Base-by-base conservation (phyloP, 495 filamentous ascomycete genomes). In the Hypoxylon lenormandii region DNA sequence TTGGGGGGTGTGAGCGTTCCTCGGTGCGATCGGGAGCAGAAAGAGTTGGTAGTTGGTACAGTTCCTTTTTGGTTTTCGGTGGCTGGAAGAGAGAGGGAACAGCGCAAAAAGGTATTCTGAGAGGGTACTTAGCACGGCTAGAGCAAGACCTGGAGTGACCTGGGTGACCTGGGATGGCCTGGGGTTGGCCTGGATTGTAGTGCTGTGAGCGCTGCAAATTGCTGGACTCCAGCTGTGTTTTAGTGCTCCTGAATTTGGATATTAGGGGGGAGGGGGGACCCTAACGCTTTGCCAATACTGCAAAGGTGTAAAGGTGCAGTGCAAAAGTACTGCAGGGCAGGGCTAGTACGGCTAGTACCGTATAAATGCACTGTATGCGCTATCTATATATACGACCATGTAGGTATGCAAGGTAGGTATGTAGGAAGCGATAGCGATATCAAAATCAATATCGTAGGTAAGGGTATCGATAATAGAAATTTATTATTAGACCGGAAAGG, bases 21-120 rank as follows among this genome's bases (percentile, higher is more conserved):
- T 56, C 69, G 59, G 57, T 76, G 74, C 74, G 71, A 76, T 76
- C 73, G 64, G 73, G 55, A 66, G 66, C n/a, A 66, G 72, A 70
- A 74, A 63, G 68, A 69, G 64, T 74, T 74, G 74, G 68, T 66
- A 69, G 64, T 74, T 74, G 74, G 68, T 66, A 63, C 40, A 43
- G 60, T 65, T 12, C 45, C 36, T 40, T 42, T 45, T 45, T 16
- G 57, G 58, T 62, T 66, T 62, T 57, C 62, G 58, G 57, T 66
- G 74, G 74, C 70, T 74, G 74, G 66, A 70, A 67, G 58, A 47
- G 65, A 45, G 43, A 45, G 11, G 10, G 46, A 45, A 47, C 2
- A 33, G 49, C 36, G 36, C 58, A 52, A n/a, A 52, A n/a, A 22
- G 5, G 3, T 37, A 19, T 15, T 38, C 42, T 19, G 28, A 36